Conservation (phyloP, 306 rosid genomes). For the Amphicarpaea edgeworthii region DNA sequence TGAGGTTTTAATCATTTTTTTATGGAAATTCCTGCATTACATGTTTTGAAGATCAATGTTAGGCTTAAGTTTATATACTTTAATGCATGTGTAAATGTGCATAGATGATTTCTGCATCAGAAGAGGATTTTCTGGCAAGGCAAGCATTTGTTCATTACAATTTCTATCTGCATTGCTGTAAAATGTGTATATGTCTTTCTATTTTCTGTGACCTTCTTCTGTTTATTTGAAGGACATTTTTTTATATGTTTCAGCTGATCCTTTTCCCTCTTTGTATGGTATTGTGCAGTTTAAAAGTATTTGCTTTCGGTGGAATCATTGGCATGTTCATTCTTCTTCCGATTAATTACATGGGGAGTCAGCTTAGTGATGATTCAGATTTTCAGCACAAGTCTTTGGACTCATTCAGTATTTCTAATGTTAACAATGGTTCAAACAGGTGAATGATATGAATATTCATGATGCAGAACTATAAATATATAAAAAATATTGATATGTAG, state of each 20-base stretch:
- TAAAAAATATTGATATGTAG: conserved; percentile 12
- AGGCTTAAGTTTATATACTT: neutral
- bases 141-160: conserved; percentile 32
- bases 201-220: conserved; percentile 9
- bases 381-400: conserved; percentile 72
- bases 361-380: conserved; percentile 68
- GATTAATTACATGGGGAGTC: conserved; percentile 73
- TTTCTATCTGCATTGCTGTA: conserved; percentile 19
- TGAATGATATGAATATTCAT: conserved; percentile 47
- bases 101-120: neutral
- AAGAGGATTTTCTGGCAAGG: conserved; percentile 16
- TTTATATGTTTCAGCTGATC: conserved; percentile 40
- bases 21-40: conserved; percentile 18
- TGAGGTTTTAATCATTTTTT: conserved; percentile 14
- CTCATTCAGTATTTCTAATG: conserved; percentile 84
- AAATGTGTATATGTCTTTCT: conserved; percentile 19
- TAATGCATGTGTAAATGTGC: neutral
- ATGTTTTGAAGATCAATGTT: conserved; percentile 2
- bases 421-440: conserved; percentile 81
- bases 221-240: conserved; percentile 33
- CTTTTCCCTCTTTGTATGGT: conserved; percentile 1
- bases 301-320: conserved; percentile 67
- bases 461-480: conserved; percentile 28
- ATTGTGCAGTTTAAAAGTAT: conserved; percentile 67
- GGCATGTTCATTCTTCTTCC: conserved; percentile 79